phyloP scores from a whole-genome alignment of 768 basidiomycete species.

The Pholiota molesta region DNA sequence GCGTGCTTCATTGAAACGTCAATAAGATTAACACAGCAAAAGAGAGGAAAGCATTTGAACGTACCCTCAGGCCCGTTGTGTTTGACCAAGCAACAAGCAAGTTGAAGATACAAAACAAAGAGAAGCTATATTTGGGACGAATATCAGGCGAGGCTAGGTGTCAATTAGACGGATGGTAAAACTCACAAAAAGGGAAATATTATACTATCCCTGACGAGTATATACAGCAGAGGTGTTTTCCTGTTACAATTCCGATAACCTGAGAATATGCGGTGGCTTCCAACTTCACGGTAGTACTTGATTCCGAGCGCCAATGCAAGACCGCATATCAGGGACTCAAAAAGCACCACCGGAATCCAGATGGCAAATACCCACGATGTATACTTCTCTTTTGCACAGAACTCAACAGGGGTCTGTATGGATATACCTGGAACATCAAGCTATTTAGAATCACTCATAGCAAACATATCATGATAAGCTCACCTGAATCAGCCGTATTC shows the following conservation, averaged over 20 bases:
- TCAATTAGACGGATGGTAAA: neutral
- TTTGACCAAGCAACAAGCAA: neutral
- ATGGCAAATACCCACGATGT: conserved; percentile 14
- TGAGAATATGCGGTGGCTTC: neutral
- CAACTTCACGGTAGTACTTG: conserved; percentile 11
- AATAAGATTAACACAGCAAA: too few species aligned
- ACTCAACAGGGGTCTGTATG: too few species aligned
- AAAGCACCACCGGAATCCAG: conserved; percentile 16
- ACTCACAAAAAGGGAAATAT: conserved; percentile 19
- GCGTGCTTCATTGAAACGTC: neutral
- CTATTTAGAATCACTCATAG: neutral
- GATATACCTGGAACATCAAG: too few species aligned
- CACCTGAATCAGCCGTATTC: neutral
- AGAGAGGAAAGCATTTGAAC: neutral
- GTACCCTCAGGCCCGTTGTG: neutral
- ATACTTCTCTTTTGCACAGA: neutral
- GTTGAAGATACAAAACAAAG: neutral
- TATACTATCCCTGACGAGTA: conserved; percentile 21
- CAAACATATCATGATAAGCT: neutral
- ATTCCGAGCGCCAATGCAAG: conserved; percentile 11
- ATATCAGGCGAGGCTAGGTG: too few species aligned
- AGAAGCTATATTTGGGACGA: neutral
- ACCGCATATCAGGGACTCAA: conserved; percentile 11
- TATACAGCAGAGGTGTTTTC: conserved; percentile 12
- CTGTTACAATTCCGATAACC: neutral